Percentiles rank a stretch among this genome's conserved stretches.
phyloP scores from a whole-genome alignment of 2,329 filamentous ascomycete species.

The Fusarium abutilonis region DNA sequence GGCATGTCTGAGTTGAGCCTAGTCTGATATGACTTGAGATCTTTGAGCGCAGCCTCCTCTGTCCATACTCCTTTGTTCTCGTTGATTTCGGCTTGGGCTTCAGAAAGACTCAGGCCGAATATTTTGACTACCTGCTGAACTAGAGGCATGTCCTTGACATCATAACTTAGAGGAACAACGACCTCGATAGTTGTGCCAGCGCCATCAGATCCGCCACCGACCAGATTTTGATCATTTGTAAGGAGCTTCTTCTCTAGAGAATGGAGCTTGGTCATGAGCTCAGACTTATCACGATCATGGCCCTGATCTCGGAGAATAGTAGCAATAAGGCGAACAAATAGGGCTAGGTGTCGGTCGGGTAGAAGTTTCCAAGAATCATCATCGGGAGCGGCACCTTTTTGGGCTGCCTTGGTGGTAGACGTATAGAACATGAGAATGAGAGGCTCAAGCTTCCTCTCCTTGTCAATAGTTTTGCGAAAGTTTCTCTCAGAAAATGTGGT shows the following conservation, averaged over 20 bases:
- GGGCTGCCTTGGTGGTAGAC: slow-evolving; percentile 84
- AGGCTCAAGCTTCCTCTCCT: slow-evolving; percentile 91
- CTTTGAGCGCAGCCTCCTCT: slow-evolving; percentile 86
- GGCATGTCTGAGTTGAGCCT: slow-evolving; percentile 82
- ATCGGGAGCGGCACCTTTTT: slow-evolving; percentile 77
- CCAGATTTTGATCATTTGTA: slow-evolving; percentile 89
- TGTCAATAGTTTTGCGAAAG: slow-evolving; percentile 91
- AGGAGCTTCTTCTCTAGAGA: slow-evolving; percentile 93
- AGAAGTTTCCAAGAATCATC: slow-evolving; percentile 92
- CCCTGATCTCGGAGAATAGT: slow-evolving; percentile 84
- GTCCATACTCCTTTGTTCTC: slow-evolving; percentile 85
- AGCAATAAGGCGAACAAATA: slow-evolving; percentile 89
- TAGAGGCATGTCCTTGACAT: slow-evolving; percentile 96
- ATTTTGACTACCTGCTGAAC: slow-evolving; percentile 87
- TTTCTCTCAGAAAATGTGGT: slow-evolving; percentile 89
- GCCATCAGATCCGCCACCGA: slow-evolving; percentile 48
- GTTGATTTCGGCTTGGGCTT: slow-evolving; percentile 89
- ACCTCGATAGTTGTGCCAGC: slow-evolving; percentile 74
- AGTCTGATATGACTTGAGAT: slow-evolving; percentile 93
- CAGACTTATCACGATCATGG: slow-evolving; percentile 84
- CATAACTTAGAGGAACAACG: slow-evolving; percentile 83
- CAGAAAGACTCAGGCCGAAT: slow-evolving; percentile 80
- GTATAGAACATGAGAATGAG: slow-evolving; percentile 96
- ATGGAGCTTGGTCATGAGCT: slow-evolving; percentile 80
- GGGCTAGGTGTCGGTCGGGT: slow-evolving; percentile 91